Base-by-base conservation (phyloP, 768 basidiomycete species). In the Suillus discolor region DNA sequence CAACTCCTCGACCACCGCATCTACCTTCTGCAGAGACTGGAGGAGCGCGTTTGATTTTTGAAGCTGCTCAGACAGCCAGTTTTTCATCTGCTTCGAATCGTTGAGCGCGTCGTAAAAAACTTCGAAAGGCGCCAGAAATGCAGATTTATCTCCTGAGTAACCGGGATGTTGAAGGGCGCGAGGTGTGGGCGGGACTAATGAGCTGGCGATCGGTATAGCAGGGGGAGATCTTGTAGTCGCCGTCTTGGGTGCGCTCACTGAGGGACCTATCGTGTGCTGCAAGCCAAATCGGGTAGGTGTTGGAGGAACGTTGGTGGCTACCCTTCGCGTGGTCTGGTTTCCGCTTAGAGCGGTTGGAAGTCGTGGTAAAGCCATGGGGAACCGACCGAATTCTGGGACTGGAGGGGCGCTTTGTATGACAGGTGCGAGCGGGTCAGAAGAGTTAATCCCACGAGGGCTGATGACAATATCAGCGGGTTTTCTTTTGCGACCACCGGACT, bases 91-190 rank as follows among this genome's bases (percentile, higher is more conserved):
- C 72, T 87, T 89, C 18, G 90, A 88, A 74, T 94, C 94, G 63
- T 88, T 84, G 39, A 96, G 85, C 4, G 92, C 89, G 66, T 95
- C 93, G 73, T 94, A 96, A 76, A 96, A 95, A 61, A 84, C 76
- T 71, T 90, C 91, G 69, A 95, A 96, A 3, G 92, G 93, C 0
- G 89, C 87, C 57, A 96, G 78, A 75, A 96, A 96, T 23, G 92
- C 89, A 1, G 85, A 80, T 73, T 90, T 92, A 71, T 90, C 89
- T 28, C 85, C 84, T 12, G 84, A 71, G 71, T 86, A 88, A 15
- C 82, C 83, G 1, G 87, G 85, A 47, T 84, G 85, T 18, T 88
- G 87, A 23, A 91, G 80, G 13, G 84, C 80, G n/a, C 84, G 84
- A 4, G 90, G 89, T 1, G 91, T 91, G 4, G 87, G 87, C 2